Percentiles rank a stretch among this genome's conserved stretches.
Conservation (phyloP, 2,329 filamentous ascomycete species). For the Colletotrichum karsti region DNA sequence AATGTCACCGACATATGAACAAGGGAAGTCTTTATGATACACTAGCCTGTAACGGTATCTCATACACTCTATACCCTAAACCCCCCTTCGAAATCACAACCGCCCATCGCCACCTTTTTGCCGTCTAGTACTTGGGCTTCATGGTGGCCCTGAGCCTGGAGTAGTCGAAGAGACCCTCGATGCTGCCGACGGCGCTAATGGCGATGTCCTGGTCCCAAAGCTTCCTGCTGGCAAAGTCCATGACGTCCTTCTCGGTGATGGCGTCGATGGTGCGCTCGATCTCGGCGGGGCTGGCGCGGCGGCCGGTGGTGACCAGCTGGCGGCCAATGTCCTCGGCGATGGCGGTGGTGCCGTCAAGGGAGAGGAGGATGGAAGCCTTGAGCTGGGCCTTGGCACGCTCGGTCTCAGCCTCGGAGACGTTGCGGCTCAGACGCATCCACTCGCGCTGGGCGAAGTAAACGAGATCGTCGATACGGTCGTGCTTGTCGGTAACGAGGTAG, state of each 20-base stretch:
- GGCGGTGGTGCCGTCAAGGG: conserved; percentile 95
- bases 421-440: conserved; percentile 94
- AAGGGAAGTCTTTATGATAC: conserved; percentile 57
- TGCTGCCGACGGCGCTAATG: conserved; percentile 89
- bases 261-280: conserved; percentile 90
- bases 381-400: conserved; percentile 99
- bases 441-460: conserved; percentile 98
- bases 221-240: conserved; percentile 94
- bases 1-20: conserved; percentile 29
- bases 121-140: conserved; percentile 76
- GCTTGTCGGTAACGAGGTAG: conserved; percentile 94
- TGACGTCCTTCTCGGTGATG: conserved; percentile 95
- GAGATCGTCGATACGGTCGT: conserved; percentile 89
- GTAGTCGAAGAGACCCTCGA: conserved; percentile 88
- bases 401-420: conserved; percentile 88
- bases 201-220: conserved; percentile 98
- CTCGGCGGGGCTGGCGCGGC: conserved; percentile 89
- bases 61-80: conserved; percentile 64
- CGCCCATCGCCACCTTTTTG: conserved; percentile 3
- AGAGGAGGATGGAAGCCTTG: conserved; percentile 97
- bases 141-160: conserved; percentile 83
- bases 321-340: conserved; percentile 98
- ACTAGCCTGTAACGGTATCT: conserved; percentile 62
- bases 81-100: conserved; percentile 40
- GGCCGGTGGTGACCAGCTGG: conserved; percentile 97